phyloP scores from a whole-genome alignment of 202 grass and related monocot genomes.

The Carex sylvatica region DNA sequence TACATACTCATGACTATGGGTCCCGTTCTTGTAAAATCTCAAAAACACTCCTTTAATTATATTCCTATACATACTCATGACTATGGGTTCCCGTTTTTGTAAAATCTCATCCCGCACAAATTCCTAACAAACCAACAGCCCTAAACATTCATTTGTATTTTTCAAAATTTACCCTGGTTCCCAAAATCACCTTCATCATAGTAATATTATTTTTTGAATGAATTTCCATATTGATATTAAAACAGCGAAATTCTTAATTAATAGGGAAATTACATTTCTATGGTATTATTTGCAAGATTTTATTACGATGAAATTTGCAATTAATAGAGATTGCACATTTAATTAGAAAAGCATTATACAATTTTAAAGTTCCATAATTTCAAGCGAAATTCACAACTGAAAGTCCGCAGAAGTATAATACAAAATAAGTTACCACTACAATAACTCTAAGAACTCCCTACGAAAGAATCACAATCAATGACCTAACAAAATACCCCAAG shows the following conservation, averaged over 20 bases:
- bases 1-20: no score
- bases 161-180: background rate
- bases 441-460: background rate
- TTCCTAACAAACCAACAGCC: no score
- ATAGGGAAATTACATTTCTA: background rate
- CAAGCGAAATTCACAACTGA: no score
- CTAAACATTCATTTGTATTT: background rate
- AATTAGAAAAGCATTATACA: background rate
- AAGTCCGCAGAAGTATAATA: background rate
- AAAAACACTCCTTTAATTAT: no score
- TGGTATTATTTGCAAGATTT: background rate
- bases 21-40: no score
- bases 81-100: no score
- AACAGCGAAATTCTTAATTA: background rate
- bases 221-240: background rate
- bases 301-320: background rate
- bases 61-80: no score
- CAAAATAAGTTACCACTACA: slow-evolving; percentile 6
- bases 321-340: background rate
- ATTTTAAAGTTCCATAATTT: background rate
- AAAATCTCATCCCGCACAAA: no score
- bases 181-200: background rate
- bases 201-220: background rate
- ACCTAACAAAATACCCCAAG: background rate
- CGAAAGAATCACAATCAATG: background rate